These are phyloP conservation scores for Volvox africanus DNA, from an alignment of 139 green algal species.

Conservation along the genomic window DNA sequence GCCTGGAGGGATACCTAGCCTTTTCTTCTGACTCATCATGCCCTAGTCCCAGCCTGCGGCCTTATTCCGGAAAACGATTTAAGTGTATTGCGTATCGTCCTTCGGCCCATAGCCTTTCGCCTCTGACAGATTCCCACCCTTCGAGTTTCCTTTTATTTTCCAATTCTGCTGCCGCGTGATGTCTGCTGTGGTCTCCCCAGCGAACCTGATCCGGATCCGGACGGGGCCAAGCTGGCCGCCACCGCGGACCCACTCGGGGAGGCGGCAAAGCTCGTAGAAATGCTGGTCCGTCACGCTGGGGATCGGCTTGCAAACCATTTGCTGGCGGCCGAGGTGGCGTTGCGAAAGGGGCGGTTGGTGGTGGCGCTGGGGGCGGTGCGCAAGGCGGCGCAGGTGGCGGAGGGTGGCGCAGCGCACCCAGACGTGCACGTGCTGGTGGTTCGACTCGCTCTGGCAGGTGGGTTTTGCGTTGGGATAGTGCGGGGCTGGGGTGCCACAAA, in stretches of 20 bases:
- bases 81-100: too few species aligned
- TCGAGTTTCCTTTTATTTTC: neutral
- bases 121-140: neutral
- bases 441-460: slow-evolving; percentile 61
- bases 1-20: too few species aligned
- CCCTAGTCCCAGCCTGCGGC: too few species aligned
- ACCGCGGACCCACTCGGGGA: slow-evolving; percentile 87
- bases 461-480: neutral
- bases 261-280: slow-evolving; percentile 87
- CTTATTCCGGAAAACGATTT: too few species aligned
- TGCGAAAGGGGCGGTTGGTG: slow-evolving; percentile 78
- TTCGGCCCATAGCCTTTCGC: too few species aligned
- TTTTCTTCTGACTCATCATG: too few species aligned
- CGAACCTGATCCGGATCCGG: slow-evolving; percentile 87
- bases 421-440: slow-evolving; percentile 78
- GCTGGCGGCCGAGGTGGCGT: slow-evolving; percentile 82
- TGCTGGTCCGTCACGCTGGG: slow-evolving; percentile 66
- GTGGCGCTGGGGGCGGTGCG: slow-evolving; percentile 85
- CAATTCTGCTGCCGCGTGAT: too few species aligned
- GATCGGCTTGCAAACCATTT: slow-evolving; percentile 44
- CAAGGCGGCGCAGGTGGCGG: slow-evolving; percentile 65
- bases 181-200: neutral
- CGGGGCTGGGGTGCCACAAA: too few species aligned
- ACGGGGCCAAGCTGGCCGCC: slow-evolving; percentile 84
- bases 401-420: slow-evolving; percentile 63